These are phyloP conservation scores for Sphagnum tenellum DNA, from an alignment of 225 moss, liverwort and hornwort genomes.

Conservation along the genomic window DNA sequence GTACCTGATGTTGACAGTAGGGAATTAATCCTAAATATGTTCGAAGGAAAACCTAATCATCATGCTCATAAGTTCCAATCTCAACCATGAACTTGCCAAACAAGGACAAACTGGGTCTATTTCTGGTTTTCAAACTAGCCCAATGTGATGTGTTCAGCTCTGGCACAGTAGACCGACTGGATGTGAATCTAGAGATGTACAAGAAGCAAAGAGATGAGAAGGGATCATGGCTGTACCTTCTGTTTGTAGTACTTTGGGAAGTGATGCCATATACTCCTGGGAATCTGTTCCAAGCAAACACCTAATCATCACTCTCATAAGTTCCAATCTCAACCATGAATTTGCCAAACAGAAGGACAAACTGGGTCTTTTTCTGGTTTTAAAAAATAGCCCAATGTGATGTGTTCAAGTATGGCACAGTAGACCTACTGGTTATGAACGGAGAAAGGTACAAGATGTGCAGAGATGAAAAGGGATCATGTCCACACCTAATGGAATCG, in stretches of 20 bases:
- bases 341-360: background rate
- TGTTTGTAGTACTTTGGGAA: too few species aligned
- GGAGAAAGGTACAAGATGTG: conserved; percentile 5
- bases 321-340: background rate
- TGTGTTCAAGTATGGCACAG: background rate
- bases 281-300: too few species aligned
- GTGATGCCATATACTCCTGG: too few species aligned
- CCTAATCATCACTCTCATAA: too few species aligned
- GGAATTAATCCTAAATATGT: too few species aligned
- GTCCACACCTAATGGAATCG: conserved; percentile 6
- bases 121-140: too few species aligned
- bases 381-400: too few species aligned
- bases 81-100: background rate
- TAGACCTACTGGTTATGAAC: background rate
- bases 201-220: conserved; percentile 7
- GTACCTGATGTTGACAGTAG: background rate
- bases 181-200: conserved; percentile 1
- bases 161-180: background rate
- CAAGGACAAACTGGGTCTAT: background rate
- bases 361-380: too few species aligned
- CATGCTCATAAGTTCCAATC: too few species aligned
- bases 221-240: background rate
- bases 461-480: background rate
- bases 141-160: too few species aligned
- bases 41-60: background rate